Conservation (phyloP, 768 basidiomycete genomes). For the Neoboletus brunneissimus region DNA sequence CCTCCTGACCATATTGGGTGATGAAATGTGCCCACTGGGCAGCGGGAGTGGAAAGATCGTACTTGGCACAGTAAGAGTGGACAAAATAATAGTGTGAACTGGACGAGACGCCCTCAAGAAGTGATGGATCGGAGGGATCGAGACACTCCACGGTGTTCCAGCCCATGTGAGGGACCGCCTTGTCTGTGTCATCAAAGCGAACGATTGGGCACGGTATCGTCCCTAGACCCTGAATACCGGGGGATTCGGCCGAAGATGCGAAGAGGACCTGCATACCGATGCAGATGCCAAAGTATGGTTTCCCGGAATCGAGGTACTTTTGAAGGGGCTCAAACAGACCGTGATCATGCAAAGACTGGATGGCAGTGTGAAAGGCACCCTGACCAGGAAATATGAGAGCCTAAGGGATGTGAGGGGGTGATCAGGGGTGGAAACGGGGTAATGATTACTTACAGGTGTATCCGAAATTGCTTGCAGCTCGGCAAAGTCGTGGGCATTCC, state of each 20-base stretch:
- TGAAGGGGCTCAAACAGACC: slow-evolving; percentile 80
- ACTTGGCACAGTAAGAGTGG: slow-evolving; percentile 88
- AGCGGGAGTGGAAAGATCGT: slow-evolving; percentile 57
- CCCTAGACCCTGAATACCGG: slow-evolving; percentile 66
- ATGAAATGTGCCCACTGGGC: slow-evolving; percentile 80
- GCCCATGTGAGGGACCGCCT: slow-evolving; percentile 96
- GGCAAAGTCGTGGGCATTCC: slow-evolving; percentile 73
- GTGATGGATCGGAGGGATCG: slow-evolving; percentile 37
- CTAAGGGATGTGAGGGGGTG: slow-evolving; percentile 41
- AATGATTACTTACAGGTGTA: slow-evolving; percentile 61
- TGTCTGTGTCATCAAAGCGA: slow-evolving; percentile 65
- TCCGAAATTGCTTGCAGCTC: slow-evolving; percentile 33
- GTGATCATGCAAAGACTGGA: slow-evolving; percentile 66
- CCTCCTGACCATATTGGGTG: slow-evolving; percentile 91
- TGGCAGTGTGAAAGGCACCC: slow-evolving; percentile 87
- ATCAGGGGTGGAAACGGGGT: slow-evolving; percentile 5
- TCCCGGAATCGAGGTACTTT: slow-evolving; percentile 80
- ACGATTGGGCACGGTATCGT: slow-evolving; percentile 81
- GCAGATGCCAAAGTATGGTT: slow-evolving; percentile 97
- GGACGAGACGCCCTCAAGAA: slow-evolving; percentile 47
- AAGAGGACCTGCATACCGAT: slow-evolving; percentile 98
- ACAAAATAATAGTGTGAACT: slow-evolving; percentile 92
- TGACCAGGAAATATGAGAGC: slow-evolving; percentile 96
- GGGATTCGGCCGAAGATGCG: slow-evolving; percentile 78
- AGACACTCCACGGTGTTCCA: slow-evolving; percentile 82